Evolutionary conservation across 768 basidiomycete genomes (phyloP).

Genomic region (Termitomyces sp.): DNA sequence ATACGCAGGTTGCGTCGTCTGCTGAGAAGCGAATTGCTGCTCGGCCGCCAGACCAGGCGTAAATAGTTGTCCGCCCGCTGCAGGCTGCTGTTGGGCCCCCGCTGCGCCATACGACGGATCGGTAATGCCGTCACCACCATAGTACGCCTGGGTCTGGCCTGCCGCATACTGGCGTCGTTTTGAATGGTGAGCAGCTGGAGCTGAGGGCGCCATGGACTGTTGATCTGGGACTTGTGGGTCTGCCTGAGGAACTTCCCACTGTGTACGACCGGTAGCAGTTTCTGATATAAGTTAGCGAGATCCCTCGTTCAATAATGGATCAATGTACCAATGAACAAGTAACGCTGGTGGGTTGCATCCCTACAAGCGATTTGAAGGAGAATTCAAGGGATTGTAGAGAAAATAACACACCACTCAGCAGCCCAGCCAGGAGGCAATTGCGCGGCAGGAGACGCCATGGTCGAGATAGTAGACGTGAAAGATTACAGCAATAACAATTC

Average conservation of each 20-base stretch:
- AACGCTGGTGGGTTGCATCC: constrained; percentile 77
- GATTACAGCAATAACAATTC: constrained; percentile 11
- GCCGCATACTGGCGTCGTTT: constrained; percentile 93
- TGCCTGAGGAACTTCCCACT: constrained; percentile 68
- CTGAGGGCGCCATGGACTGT: constrained; percentile 36
- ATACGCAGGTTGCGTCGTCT: constrained; percentile 37
- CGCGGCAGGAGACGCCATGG: constrained; percentile 48
- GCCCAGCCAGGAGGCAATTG: constrained; percentile 90
- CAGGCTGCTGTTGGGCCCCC: constrained; percentile 34
- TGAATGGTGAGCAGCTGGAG: constrained; percentile 40
- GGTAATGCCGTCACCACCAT: constrained; percentile 44
- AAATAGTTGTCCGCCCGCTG: constrained; percentile 59
- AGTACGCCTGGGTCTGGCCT: constrained; percentile 90
- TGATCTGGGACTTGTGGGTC: constrained; percentile 32
- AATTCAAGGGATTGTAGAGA: constrained; percentile 1
- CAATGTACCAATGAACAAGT: constrained; percentile 83
- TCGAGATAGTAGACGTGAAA: constrained; percentile 21
- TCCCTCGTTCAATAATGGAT: constrained; percentile 7
- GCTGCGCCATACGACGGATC: constrained; percentile 39
- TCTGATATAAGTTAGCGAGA: constrained; percentile 46
- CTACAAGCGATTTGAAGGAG: constrained; percentile 35
- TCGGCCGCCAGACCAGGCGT: constrained; percentile 80
- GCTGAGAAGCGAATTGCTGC: constrained; percentile 64
- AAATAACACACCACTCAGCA: constrained; percentile 74
- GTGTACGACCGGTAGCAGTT: constrained; percentile 74